Conservation (phyloP, 305 asterid genomes). For the Fraxinus platypoda region DNA sequence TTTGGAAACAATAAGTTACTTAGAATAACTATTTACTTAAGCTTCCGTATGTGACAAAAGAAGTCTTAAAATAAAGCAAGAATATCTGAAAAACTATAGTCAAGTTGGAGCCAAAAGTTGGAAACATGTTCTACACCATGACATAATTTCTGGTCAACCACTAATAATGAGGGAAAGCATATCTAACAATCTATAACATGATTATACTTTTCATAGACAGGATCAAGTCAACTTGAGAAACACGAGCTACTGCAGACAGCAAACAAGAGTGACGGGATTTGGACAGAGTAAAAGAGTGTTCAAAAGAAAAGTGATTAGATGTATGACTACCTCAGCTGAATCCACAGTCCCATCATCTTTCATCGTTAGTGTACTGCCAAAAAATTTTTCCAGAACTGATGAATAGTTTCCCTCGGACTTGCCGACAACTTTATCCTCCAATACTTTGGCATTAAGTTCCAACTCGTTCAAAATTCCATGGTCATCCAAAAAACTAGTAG, state of each 20-base stretch:
- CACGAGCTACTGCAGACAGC: not conserved
- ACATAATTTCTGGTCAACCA: not conserved
- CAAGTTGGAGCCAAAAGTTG: not conserved
- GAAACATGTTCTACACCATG: not conserved
- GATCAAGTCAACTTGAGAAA: not conserved
- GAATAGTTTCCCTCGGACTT: slow-evolving; percentile 45
- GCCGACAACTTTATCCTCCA: slow-evolving; percentile 39
- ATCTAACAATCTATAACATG: not conserved
- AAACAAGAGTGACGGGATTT: not conserved
- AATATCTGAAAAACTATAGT: not conserved
- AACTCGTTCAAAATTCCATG: slow-evolving; percentile 40
- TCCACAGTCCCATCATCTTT: slow-evolving; percentile 32
- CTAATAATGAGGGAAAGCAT: not conserved
- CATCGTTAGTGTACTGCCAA: slow-evolving; percentile 54
- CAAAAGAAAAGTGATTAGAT: slow-evolving; percentile 1
- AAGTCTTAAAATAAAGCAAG: not conserved
- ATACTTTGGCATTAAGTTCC: slow-evolving; percentile 38
- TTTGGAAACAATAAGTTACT: not conserved
- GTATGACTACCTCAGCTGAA: slow-evolving; percentile 47
- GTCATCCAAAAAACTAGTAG: slow-evolving; percentile 38
- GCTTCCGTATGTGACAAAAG: not conserved
- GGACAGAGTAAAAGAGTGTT: not conserved
- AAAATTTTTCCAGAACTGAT: slow-evolving; percentile 30
- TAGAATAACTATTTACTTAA: not conserved
- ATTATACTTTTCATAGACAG: not conserved